Base-by-base conservation (phyloP, 805 yeast species). In the Saccharomycopsis fermentans region DNA sequence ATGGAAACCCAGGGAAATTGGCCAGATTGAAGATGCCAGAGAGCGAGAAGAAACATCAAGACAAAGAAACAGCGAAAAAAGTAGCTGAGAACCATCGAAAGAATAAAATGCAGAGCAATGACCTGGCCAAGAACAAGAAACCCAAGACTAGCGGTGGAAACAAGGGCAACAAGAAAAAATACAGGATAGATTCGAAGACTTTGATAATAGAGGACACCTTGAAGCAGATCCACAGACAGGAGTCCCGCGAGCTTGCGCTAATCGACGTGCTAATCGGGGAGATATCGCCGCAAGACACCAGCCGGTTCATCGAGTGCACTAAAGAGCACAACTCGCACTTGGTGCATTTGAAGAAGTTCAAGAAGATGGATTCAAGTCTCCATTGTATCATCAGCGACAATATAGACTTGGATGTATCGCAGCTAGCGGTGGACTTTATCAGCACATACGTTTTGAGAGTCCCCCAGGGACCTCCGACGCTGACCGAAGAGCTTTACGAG, bases 401-500 rank as follows among this genome's bases (percentile, higher is more conserved):
- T 67, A 2, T 68, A 71, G 21, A 66, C 73, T 24, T 58, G 66
- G 3, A 69, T 70, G 1, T 60, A 70, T 12, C 61, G 62, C 0
- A 60, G 66, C 2, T 63, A 78, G 2, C 63, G 60, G 8, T 43
- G 59, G 0, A 59, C 60, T 2, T 54, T 74, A 21, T 52, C 57
- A 32, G 63, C 26, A 40, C 34, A 14, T 36, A 55, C 9, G 47
- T 63, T 27, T 60, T 67, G 1, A 59, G 70, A 3, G 80, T 88
- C 1, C 94, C 97, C 0, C 65, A 65, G 27, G 75, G 75, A 58
- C 74, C 78, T 4, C 82, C 61, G 12, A 14, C 17, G 2, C 27
- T 89, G 3, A 87, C 84, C 63, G 90, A 84, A n/a, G 69, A 81
- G 16, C 78, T 86, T 24, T 59, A 70, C 0, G 73, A 74, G 48